Conservation (phyloP, 108 stramenopile species). For the Poteriospumella lacustris region DNA sequence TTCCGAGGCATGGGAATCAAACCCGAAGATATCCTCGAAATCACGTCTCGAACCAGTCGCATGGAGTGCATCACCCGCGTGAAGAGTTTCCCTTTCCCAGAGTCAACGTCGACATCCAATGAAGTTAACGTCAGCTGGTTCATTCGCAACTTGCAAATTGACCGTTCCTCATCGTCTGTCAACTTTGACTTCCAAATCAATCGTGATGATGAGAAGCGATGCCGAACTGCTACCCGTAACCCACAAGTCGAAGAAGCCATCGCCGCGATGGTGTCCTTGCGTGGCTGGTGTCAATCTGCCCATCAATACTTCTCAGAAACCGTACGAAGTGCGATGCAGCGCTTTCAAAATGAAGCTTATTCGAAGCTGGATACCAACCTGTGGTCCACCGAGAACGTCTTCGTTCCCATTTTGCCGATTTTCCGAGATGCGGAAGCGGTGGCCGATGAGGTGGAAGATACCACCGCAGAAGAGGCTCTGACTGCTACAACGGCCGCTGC, state of each 20-base stretch:
- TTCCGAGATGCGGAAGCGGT: too few species aligned
- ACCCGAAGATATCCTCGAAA: not conserved
- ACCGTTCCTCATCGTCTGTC: not conserved
- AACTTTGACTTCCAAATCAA: too few species aligned
- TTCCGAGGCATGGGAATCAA: not conserved
- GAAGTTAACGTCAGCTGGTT: not conserved
- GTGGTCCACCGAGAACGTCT: not conserved
- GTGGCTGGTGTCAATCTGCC: too few species aligned
- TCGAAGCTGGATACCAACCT: too few species aligned
- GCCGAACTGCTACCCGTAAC: not conserved
- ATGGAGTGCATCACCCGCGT: not conserved
- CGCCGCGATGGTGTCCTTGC: too few species aligned
- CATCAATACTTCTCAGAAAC: too few species aligned
- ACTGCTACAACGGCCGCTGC: not conserved
- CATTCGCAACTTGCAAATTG: not conserved
- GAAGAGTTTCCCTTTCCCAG: not conserved
- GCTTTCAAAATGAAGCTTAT: too few species aligned
- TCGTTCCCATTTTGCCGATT: not conserved
- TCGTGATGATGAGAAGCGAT: not conserved
- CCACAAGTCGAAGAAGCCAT: too few species aligned
- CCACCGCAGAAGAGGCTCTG: not conserved
- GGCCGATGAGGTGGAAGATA: not conserved
- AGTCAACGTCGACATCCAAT: not conserved
- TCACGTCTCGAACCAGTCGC: not conserved
- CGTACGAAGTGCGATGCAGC: too few species aligned